Evolutionary conservation across 352 stramenopile species (phyloP), one percentile per base, ranked within the genome.

Genomic region (Globisporangium cystogenes): DNA sequence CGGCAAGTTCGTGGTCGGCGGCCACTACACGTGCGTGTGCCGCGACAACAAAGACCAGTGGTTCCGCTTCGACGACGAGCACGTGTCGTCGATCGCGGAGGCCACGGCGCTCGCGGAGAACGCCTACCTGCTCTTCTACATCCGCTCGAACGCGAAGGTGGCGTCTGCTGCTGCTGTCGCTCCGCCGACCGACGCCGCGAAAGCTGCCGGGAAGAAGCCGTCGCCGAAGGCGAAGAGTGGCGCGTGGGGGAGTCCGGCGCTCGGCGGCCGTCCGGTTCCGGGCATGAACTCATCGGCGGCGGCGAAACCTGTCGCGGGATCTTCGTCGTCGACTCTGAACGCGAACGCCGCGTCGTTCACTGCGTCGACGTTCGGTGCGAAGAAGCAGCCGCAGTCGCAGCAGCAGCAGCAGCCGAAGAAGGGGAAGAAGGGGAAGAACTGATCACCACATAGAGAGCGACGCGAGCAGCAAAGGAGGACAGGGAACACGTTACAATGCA

Each of bases 11-110:
- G 78, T 90, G 20, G 75, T 90, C 0, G 83, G 83, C 21, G 83
- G 83, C 4, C 83, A 93, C 64, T 93, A 93, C 64, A 93, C 83
- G 40, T 82, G 76, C 15, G 67, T 91, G 33, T 93, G 83, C 42
- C 81, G 81, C 20, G 83, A 93, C 67, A 90, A 90, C 65, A 93
- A 92, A 53, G 83, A 92, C 55, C 83, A 93, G 65, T 93, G 83
- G 83, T 90, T 88, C 64, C 72, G 73, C 39, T 93, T 82, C 50
- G 68, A 93, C 45, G 83, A 93, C 59, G 83, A 93, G 65, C 78
- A 87, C 54, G 83, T 92, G 60, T 67, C 76, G 27, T 79, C 80
- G 15, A 80, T 91, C 52, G 80, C 82, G 43, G 82, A 91, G 47
- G 76, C 69, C 6, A 78, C 66, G 1, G 83, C 83, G 10, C 61